These are phyloP conservation scores for Phytopythium chamaehyphon DNA, from an alignment of 352 stramenopile species.

Conservation along the genomic window DNA sequence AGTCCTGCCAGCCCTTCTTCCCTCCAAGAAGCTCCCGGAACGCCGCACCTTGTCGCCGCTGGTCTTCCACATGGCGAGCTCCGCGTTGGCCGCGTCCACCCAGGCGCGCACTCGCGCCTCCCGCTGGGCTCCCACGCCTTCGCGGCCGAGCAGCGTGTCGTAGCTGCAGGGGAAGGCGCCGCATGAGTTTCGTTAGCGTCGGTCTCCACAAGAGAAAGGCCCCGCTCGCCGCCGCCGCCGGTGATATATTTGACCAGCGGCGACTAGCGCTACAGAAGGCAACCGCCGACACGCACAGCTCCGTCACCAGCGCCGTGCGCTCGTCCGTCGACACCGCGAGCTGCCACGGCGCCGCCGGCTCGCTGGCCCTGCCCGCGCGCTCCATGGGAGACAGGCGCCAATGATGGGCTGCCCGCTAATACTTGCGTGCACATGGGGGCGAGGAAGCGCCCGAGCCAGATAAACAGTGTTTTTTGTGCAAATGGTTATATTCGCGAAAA, in stretches of 20 bases:
- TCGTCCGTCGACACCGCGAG: neutral
- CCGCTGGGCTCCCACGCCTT: neutral
- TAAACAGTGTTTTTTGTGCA: too few species aligned
- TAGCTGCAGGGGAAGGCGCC: neutral
- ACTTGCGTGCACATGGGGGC: too few species aligned
- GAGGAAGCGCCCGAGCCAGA: too few species aligned
- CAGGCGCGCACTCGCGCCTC: neutral
- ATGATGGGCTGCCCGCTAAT: too few species aligned
- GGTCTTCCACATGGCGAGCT: conserved; percentile 4
- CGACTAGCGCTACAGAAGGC: too few species aligned
- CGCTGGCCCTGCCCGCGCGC: neutral
- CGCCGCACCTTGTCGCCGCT: conserved; percentile 1
- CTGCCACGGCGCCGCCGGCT: neutral
- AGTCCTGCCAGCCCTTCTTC: too few species aligned
- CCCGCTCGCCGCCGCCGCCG: too few species aligned
- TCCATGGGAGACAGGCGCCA: neutral
- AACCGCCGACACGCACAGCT: conserved; percentile 3
- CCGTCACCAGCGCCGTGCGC: conserved; percentile 5
- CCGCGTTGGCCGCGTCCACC: conserved; percentile 3
- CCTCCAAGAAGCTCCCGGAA: too few species aligned
- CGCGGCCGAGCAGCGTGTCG: neutral
- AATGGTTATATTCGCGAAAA: too few species aligned
- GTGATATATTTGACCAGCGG: too few species aligned
- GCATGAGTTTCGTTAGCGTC: neutral
- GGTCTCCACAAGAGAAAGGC: too few species aligned